phyloP scores from a whole-genome alignment of 2,329 filamentous ascomycete genomes.

The Penicillium janthinellum region DNA sequence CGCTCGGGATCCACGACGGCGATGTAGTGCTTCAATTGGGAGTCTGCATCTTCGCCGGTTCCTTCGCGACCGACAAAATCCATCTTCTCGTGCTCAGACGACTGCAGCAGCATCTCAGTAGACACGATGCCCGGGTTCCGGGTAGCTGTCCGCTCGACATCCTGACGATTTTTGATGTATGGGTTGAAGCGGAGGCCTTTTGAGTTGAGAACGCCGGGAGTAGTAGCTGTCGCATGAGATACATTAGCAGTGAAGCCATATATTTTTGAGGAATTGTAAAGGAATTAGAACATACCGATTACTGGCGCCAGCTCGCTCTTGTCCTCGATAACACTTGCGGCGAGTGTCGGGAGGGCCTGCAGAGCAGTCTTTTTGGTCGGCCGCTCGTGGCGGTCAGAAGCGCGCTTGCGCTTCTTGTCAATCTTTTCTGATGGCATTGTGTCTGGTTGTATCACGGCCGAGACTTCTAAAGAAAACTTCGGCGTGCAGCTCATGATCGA shows the following conservation, averaged over 20 bases:
- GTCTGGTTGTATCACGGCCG: not conserved
- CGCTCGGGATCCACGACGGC: conserved; percentile 60
- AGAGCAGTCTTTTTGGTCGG: conserved; percentile 54
- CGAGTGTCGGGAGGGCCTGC: conserved; percentile 42
- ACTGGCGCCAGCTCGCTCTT: conserved; percentile 52
- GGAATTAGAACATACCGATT: conserved; percentile 45
- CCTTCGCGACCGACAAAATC: conserved; percentile 59
- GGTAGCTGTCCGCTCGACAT: conserved; percentile 32
- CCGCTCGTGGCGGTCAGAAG: conserved; percentile 45
- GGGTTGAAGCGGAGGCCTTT: conserved; percentile 38
- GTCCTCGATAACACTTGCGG: conserved; percentile 51
- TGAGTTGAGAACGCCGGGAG: conserved; percentile 37
- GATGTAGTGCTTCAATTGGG: conserved; percentile 61
- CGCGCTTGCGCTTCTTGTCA: conserved; percentile 57
- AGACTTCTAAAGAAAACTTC: conserved; percentile 4
- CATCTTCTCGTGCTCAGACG: conserved; percentile 61
- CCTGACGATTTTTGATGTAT: conserved; percentile 54
- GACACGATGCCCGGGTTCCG: conserved; percentile 41
- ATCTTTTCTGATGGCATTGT: conserved; percentile 38
- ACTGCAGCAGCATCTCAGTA: conserved; percentile 61
- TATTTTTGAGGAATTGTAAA: not conserved
- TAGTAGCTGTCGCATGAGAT: conserved; percentile 31
- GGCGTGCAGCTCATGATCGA: conserved; percentile 12
- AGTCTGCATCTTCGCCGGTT: conserved; percentile 52
- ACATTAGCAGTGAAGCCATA: not conserved